Base-by-base conservation (phyloP, 164 flowering plant genomes). In the Paratinospora sagittata region DNA sequence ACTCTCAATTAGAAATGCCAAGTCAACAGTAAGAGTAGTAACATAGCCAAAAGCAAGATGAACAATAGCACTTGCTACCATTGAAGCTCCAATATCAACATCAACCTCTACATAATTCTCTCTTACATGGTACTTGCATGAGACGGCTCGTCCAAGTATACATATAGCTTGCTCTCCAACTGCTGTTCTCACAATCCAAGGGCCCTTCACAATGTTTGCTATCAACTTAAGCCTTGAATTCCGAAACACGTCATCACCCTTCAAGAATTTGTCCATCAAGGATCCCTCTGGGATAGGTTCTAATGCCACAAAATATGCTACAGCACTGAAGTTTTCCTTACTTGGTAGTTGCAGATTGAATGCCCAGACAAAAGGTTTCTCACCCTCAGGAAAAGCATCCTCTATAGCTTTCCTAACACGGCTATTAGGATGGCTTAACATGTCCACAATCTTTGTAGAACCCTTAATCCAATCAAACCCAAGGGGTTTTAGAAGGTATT, bases 151-250 rank as follows among this genome's bases (percentile, higher is more conserved):
- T 12, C 97, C 98, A 62, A 93, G 88, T 52, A 91, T 69, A 69
- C 98, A 93, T 36, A 93, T 86, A 9, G 94, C 98, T 75, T 90
- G 98, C 84, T 93, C 96, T 12, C 98, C 98, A 70, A 91, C 97
- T 23, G 98, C 97, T 75, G 82, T 90, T 73, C 81, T 86, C 52
- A 91, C 98, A 65, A 93, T 86, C 98, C 98, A 93, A 26, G 98
- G 98, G 45, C 98, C 97, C 72, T 87, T 84, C 21, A 88, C 96
- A 74, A 91, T 87, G 81, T 93, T 91, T 43, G 97, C 96, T 58
- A 91, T 93, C 85, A 93, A 67, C 75, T 93, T 93, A 60, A 93
- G 87, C 78, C 96, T 85, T 21, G 93, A 89, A 72, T 84, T 90
- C 63, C 89, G 80, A 74, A 80, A 90, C 4, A 33, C 81, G 75